A percentile compares a stretch with the other conserved stretches of the same genome.
Conservation (phyloP, 1,139 yeast genomes). For the Sugiyamaella japonica region DNA sequence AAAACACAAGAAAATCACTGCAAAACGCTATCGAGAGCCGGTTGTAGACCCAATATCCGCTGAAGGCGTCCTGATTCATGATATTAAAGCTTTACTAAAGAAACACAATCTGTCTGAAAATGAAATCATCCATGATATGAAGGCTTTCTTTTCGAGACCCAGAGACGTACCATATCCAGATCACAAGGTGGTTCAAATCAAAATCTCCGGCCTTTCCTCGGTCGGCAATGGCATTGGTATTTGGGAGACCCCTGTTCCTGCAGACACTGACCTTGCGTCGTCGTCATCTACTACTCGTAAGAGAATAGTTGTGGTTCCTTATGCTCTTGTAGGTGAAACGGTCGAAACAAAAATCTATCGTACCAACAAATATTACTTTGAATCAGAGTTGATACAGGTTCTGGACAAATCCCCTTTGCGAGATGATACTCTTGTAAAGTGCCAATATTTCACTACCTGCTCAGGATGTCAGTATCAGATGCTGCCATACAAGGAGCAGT, state of each 20-base stretch:
- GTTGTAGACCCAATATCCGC: constrained; percentile 76
- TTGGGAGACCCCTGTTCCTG: constrained; percentile 18
- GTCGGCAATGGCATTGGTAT: constrained; percentile 58
- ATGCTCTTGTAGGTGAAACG: constrained; percentile 82
- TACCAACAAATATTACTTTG: constrained; percentile 74
- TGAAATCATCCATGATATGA: constrained; percentile 63
- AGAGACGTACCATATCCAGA: constrained; percentile 55
- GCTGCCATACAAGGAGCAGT: constrained; percentile 68
- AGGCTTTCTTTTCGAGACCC: constrained; percentile 60
- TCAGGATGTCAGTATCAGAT: constrained; percentile 94
- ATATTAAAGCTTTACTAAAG: constrained; percentile 61
- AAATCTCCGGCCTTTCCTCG: constrained; percentile 60
- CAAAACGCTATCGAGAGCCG: constrained; percentile 57
- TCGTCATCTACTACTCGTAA: constrained; percentile 14
- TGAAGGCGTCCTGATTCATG: constrained; percentile 73
- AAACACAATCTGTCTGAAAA: constrained; percentile 48
- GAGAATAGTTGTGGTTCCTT: constrained; percentile 69
- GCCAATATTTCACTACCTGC: constrained; percentile 79
- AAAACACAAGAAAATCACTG: constrained; percentile 38
- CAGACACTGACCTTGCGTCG: constrained; percentile 8
- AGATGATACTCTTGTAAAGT: constrained; percentile 56
- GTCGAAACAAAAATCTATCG: constrained; percentile 71
- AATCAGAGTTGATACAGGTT: constrained; percentile 68
- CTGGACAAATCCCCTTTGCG: constrained; percentile 47
- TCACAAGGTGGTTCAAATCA: constrained; percentile 58